phyloP scores from a whole-genome alignment of 306 rosid genomes.

The Corylus americana region DNA sequence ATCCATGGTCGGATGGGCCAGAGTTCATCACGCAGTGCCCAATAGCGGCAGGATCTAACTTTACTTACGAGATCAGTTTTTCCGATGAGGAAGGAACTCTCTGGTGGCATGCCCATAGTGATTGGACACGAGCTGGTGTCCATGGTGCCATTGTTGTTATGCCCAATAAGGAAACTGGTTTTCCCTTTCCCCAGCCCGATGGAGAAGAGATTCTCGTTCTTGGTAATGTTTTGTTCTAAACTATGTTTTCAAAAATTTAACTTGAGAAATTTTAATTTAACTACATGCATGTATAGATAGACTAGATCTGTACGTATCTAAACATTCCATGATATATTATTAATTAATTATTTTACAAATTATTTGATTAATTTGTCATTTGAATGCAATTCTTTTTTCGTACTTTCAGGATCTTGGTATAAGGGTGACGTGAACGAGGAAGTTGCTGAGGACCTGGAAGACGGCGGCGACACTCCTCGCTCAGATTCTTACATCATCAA shows the following conservation, averaged over 20 bases:
- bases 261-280: not conserved
- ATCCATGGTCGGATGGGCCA: conserved; percentile 52
- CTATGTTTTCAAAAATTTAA: no score
- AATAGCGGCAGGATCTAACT: conserved; percentile 25
- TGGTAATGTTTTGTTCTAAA: conserved; percentile 6
- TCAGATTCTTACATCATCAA: conserved; percentile 4
- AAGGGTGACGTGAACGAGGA: not conserved
- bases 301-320: no score
- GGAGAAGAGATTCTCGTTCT: conserved; percentile 23
- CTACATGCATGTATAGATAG: no score
- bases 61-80: conserved; percentile 33
- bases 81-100: conserved; percentile 42
- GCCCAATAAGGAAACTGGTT: conserved; percentile 1
- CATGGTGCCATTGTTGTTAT: conserved; percentile 33
- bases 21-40: conserved; percentile 46
- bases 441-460: conserved; percentile 7
- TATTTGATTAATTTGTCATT: no score
- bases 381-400: not conserved
- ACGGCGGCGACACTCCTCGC: not conserved
- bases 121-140: conserved; percentile 40
- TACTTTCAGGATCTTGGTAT: conserved; percentile 1
- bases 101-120: conserved; percentile 55
- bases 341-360: no score
- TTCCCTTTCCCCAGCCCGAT: conserved; percentile 33
- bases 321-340: no score